Conservation (phyloP, 805 yeast species). For the Hyphopichia homilentoma region DNA sequence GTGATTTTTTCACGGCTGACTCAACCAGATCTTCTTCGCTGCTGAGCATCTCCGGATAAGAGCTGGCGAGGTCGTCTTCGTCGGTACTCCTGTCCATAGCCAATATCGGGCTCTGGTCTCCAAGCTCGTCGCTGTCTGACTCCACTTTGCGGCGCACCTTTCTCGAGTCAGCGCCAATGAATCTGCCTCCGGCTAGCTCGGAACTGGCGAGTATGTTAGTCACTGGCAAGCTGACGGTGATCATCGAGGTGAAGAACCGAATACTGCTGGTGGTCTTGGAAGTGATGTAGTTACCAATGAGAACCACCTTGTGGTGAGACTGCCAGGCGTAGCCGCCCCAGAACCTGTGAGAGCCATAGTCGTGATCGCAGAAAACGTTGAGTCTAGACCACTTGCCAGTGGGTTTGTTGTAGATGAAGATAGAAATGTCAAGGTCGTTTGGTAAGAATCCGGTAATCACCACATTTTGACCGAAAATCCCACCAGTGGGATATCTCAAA, state of each 20-base stretch:
- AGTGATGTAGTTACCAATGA: slow-evolving; percentile 53
- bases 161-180: slow-evolving; percentile 14
- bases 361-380: slow-evolving; percentile 50
- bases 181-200: slow-evolving; percentile 32
- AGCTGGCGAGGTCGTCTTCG: slow-evolving; percentile 8
- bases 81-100: slow-evolving; percentile 5
- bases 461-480: slow-evolving; percentile 62
- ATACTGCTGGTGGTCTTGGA: slow-evolving; percentile 44
- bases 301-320: slow-evolving; percentile 68
- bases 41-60: slow-evolving; percentile 4
- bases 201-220: slow-evolving; percentile 46
- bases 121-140: neutral
- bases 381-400: slow-evolving; percentile 64
- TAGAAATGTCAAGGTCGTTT: slow-evolving; percentile 43
- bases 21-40: slow-evolving; percentile 7
- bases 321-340: slow-evolving; percentile 74
- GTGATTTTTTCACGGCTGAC: slow-evolving; percentile 3
- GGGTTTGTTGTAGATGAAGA: slow-evolving; percentile 48
- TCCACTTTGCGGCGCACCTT: slow-evolving; percentile 8
- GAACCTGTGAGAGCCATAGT: slow-evolving; percentile 52
- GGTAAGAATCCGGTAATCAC: slow-evolving; percentile 59
- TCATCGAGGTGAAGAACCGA: slow-evolving; percentile 44
- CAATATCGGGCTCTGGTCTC: slow-evolving; percentile 4
- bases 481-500: slow-evolving; percentile 56
- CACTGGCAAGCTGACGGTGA: slow-evolving; percentile 53